phyloP scores from a whole-genome alignment of 257 asterid genomes.

The Striga asiatica region DNA sequence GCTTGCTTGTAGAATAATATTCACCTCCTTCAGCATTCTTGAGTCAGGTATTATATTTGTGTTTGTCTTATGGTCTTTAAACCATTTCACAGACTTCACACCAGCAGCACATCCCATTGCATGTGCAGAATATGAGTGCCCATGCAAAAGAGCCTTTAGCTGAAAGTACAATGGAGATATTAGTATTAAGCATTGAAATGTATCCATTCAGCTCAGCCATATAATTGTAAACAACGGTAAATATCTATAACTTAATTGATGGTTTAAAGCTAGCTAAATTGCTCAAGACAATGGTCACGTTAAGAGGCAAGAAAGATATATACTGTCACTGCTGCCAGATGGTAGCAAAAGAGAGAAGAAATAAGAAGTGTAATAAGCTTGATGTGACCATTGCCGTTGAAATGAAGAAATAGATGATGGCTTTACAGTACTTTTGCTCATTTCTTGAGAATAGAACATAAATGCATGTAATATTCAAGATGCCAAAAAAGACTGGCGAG shows the following conservation, averaged over 20 bases:
- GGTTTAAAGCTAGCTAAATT: conserved; percentile 12
- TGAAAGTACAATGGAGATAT: conserved; percentile 26
- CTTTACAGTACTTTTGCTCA: too few relatives aligned
- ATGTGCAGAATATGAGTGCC: conserved; percentile 96
- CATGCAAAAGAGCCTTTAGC: conserved; percentile 94
- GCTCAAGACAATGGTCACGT: too few relatives aligned
- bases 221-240: background rate
- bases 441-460: too few relatives aligned
- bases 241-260: background rate
- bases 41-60: conserved; percentile 44
- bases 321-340: too few relatives aligned
- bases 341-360: too few relatives aligned
- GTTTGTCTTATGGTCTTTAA: conserved; percentile 54
- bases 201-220: background rate
- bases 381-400: too few relatives aligned
- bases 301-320: background rate
- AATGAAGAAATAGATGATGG: background rate
- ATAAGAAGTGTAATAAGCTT: too few relatives aligned
- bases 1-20: background rate
- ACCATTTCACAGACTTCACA: conserved; percentile 82
- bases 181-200: background rate
- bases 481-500: too few relatives aligned
- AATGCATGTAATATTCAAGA: too few relatives aligned
- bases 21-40: conserved; percentile 71
- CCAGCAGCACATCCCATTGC: conserved; percentile 94